Base-by-base conservation (phyloP, 305 asterid genomes). In the Stenogyne calaminthoides region DNA sequence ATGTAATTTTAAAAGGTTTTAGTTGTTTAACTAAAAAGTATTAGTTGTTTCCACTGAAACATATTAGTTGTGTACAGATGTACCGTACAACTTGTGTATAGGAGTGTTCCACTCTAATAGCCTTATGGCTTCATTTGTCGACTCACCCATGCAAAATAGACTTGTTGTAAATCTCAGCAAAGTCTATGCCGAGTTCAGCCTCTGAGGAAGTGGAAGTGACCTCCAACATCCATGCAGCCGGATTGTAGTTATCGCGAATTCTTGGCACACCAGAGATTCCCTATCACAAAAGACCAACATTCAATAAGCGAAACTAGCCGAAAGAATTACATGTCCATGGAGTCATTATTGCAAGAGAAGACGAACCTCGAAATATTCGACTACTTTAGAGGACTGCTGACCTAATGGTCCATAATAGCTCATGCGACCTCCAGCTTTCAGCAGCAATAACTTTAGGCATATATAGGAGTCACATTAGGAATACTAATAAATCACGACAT, bases 181-280 rank as follows among this genome's bases (percentile, higher is more conserved):
- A 93, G 78, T 91, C 94, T 56, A 91, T 19, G 27, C 89, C 89
- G 40, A 85, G 89, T 37, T 80, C 85, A 27, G 80, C 83, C 80
- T 91, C 98, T 29, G 87, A 77, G 69, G 96, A 88, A 65, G 83
- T 64, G 12, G 96, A 93, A 73, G 89, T 88, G 76, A 91, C 84
- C 77, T 93, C 97, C 79, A 93, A 76, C 90, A 93, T 89, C 98
- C 98, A 93, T 61, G 98, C 87, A 67, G 98, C 96, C 8, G 98
- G 97, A 76, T 91, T 93, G 60, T 86, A 85, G 62, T 89, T 87
- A 56, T 83, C 83, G 57, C 72, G 81, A 20, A 93, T 85, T 47
- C 76, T 84, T 59, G 91, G 84, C 75, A 91, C 92, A 16, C 96
- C 91, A 12, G 88, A 40, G 65, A 91, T 76, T 18, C 84, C 84